These are phyloP conservation scores for Pseudozyma hubeiensis DNA, from an alignment of 1,284 basidiomycete genomes.

Conservation along the genomic window DNA sequence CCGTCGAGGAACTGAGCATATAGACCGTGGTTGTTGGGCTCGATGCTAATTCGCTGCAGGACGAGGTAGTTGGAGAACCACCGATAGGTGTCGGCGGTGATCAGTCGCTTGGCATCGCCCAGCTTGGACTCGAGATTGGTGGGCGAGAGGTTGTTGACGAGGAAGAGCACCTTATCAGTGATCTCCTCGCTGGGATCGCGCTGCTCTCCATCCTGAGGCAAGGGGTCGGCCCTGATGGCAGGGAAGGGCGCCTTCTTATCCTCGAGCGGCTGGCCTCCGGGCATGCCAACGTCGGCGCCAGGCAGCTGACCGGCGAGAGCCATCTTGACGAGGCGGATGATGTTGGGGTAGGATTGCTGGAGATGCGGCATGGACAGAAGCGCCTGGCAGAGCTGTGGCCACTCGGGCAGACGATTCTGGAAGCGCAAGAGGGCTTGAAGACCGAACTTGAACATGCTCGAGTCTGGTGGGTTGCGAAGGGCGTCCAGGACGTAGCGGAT, in stretches of 20 bases:
- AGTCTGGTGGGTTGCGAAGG: slow-evolving; percentile 79
- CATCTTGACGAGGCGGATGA: slow-evolving; percentile 70
- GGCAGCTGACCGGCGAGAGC: slow-evolving; percentile 49
- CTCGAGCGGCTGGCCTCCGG: slow-evolving; percentile 36
- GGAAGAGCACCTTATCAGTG: slow-evolving; percentile 95
- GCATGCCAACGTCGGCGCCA: slow-evolving; percentile 35
- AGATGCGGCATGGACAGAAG: slow-evolving; percentile 88
- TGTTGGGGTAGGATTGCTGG: slow-evolving; percentile 85
- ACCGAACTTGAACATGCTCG: slow-evolving; percentile 95
- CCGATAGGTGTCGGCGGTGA: slow-evolving; percentile 68
- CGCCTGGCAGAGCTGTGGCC: slow-evolving; percentile 91
- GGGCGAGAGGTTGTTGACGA: slow-evolving; percentile 96
- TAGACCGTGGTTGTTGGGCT: slow-evolving; percentile 95
- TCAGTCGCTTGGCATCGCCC: slow-evolving; percentile 51
- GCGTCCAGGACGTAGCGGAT: slow-evolving; percentile 97
- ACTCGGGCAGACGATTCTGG: slow-evolving; percentile 87
- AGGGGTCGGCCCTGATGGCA: slow-evolving; percentile 67
- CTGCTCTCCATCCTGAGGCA: slow-evolving; percentile 68
- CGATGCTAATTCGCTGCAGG: slow-evolving; percentile 92
- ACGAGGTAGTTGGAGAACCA: slow-evolving; percentile 99
- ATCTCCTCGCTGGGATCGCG: slow-evolving; percentile 82
- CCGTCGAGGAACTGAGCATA: slow-evolving; percentile 93
- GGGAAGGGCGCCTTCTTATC: slow-evolving; percentile 70
- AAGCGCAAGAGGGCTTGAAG: slow-evolving; percentile 90
- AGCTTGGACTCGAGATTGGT: slow-evolving; percentile 85